Evolutionary conservation across 2,329 filamentous ascomycete genomes (phyloP), one percentile per base, ranked within the genome.

Genomic region (Apiospora pterosperma): DNA sequence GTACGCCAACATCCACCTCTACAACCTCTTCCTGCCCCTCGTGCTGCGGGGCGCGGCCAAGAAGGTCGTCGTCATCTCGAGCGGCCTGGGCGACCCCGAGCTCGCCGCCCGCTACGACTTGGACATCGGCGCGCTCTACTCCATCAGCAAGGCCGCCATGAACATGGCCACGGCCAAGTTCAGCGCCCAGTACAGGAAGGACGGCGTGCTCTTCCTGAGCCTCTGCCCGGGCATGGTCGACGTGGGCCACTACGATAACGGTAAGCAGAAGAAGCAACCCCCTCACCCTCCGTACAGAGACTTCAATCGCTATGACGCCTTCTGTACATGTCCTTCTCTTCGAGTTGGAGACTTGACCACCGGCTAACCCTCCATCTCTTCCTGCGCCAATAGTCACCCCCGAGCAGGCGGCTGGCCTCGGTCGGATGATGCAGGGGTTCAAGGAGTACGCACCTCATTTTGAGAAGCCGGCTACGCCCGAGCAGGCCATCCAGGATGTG

Each of bases 161-260:
- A 85, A 84, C 68, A 71, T 78, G 14, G 74, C 80, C 1, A 74
- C 85, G 1, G 82, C 82, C 66, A 88, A 88, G 73, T 88, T 80
- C 70, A 80, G 76, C 63, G 80, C 79, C 0, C 74, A 83, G 67
- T 84, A 84, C 66, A 77, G 75, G 52, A 75, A 79, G 36, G 76
- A 87, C 0, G 84, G 82, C 0, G 77, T 89, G 0, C 70, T 86
- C 0, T 84, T 87, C 71, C 67, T 89, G 65, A 76, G 75, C 10
- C 71, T 88, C 10, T 81, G 78, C 21, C 86, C 85, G 0, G 86
- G 85, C 0, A n/a, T 84, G 0, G 84, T 88, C 0, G 78, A 82
- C 0, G 61, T 55, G 19, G 48, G 48, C 16, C 48, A 28, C 16
- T 55, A 55, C 48, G 28, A 55, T 8, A 34, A 55, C 5, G 48